Evolutionary conservation across 257 asterid species (phyloP), one percentile per base, ranked within the genome.

Genomic region (Paulownia fortunei): DNA sequence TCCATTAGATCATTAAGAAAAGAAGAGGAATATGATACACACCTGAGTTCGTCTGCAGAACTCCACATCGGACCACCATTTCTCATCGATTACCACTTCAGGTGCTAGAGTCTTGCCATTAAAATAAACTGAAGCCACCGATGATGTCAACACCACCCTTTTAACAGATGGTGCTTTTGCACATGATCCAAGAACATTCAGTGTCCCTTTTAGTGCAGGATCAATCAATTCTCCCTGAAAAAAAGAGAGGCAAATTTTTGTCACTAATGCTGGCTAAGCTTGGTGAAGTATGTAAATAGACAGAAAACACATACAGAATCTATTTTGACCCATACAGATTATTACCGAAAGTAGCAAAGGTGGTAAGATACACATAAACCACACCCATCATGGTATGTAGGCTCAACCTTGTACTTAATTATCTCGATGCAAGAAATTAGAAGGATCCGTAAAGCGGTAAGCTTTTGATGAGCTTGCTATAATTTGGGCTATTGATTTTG

Each of bases 181-280:
- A 80, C 95, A 89, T 41, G 97, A 88, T 56, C 64, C 88, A 61
- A 92, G 94, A 73, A 92, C 96, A 72, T 92, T 92, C 19, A 88
- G 83, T 8, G 97, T 92, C 68, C 97, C 97, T 73, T 86, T 90
- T 12, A 92, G 36, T 21, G 97, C 96, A 77, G 97, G 97, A 62
- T 90, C 96, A 63, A 92, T 82, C 82, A 92, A 9, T 63, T 90
- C 97, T 7, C 77, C 82, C 94, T 92, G 85, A 47, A 69, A 61
- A 61, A 60, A 67, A 67, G 15, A 52, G 26, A 71, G 18, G 5
- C 69, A n/a, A 34, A 9, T 27, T 42, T n/a, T 5, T n/a, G 26
- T 36, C 19, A 32, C 19, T 10, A 21, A 23, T 64, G 46, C 69
- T 36, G 46, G 34, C 5, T 34, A 16, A 32, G 42, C 19, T 27